A percentile compares a stretch with the other conserved stretches of the same genome.
phyloP scores from a whole-genome alignment of 169 alveolate genomes.

The Cryptosporidium baileyi region DNA sequence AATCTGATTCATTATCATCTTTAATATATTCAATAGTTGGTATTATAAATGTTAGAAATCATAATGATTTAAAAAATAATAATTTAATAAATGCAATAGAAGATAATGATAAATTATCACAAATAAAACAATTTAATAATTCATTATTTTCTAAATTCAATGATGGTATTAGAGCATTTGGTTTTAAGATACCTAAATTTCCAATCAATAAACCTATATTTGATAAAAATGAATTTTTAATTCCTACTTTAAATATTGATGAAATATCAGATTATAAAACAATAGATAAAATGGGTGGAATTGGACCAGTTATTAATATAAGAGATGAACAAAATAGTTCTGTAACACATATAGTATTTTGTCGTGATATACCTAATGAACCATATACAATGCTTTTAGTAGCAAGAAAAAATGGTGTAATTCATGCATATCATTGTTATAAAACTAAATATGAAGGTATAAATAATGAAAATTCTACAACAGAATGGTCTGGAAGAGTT shows the following conservation, averaged over 20 bases:
- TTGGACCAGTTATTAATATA: conserved; percentile 55
- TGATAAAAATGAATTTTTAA: conserved; percentile 9
- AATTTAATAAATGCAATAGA: not conserved
- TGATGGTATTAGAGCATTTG: conserved; percentile 65
- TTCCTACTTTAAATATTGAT: conserved; percentile 10
- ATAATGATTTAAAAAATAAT: not conserved
- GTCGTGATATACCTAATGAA: conserved; percentile 79
- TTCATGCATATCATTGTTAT: conserved; percentile 78
- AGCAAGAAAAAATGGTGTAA: conserved; percentile 83
- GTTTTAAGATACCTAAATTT: conserved; percentile 25
- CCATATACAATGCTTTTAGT: conserved; percentile 81
- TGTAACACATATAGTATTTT: conserved; percentile 81
- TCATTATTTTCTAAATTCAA: conserved; percentile 52
- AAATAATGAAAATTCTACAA: conserved; percentile 52
- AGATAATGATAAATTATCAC: not conserved
- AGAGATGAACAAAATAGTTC: conserved; percentile 75
- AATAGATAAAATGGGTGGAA: conserved; percentile 21
- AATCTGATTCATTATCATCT: conserved; percentile 30
- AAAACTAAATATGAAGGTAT: conserved; percentile 70
- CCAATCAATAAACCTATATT: not conserved
- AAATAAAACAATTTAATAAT: not conserved
- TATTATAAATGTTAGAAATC: conserved; percentile 17
- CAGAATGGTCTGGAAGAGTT: conserved; percentile 75
- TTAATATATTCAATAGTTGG: conserved; percentile 55
- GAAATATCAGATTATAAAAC: not conserved